Conservation (phyloP, 306 rosid genomes). For the Inga laurina region DNA sequence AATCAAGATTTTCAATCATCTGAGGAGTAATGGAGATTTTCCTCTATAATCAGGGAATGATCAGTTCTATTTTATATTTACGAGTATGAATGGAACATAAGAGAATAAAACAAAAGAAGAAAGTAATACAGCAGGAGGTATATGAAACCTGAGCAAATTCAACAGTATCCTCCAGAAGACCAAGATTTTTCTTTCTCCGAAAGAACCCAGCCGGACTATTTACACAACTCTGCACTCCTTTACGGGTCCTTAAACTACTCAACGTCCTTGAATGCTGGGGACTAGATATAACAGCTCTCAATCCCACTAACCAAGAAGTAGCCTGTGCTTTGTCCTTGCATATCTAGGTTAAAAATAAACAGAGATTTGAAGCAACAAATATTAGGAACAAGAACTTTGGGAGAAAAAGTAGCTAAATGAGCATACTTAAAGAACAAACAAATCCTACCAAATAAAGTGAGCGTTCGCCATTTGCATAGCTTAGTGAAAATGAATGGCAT, state of each 20-base stretch:
- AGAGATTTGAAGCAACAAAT: conserved; percentile 20
- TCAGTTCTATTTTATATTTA: neutral
- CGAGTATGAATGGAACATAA: neutral
- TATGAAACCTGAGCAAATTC: conserved; percentile 72
- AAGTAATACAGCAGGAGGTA: neutral
- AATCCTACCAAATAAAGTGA: conserved; percentile 75
- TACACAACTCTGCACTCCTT: conserved; percentile 75
- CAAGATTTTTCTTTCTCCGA: conserved; percentile 77
- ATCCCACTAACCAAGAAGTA: conserved; percentile 76
- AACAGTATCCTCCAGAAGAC: conserved; percentile 62
- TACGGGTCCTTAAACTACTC: conserved; percentile 57
- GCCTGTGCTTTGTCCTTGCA: conserved; percentile 86
- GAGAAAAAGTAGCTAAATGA: neutral
- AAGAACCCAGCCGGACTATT: conserved; percentile 84
- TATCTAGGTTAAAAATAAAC: conserved; percentile 45
- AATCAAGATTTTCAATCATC: conserved; percentile 2
- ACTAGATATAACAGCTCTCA: conserved; percentile 64
- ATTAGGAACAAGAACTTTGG: neutral
- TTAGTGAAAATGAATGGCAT: conserved; percentile 69
- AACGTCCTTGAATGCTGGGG: conserved; percentile 48
- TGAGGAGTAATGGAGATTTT: neutral
- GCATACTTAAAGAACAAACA: conserved; percentile 1
- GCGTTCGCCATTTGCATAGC: conserved; percentile 65
- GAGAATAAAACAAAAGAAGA: neutral
- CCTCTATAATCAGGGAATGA: conserved; percentile 2